Evolutionary conservation across 78 protist species (phyloP).

Genomic region (Speleostelium caveatum): DNA sequence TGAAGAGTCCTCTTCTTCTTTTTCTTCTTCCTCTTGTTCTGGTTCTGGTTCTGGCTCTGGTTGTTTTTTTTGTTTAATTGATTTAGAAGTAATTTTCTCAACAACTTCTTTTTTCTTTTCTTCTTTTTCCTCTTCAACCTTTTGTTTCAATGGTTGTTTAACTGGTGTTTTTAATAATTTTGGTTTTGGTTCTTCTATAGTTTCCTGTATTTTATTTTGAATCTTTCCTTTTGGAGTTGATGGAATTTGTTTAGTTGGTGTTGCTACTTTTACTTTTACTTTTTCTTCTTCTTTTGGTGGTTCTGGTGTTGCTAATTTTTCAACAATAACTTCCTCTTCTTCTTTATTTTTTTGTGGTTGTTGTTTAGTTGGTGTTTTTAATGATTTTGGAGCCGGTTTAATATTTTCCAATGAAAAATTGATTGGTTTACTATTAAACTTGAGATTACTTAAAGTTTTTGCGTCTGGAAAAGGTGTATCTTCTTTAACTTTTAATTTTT

Average conservation of each 20-base stretch:
- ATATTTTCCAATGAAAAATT: not conserved
- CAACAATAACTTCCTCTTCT: not conserved
- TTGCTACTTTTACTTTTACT: not conserved
- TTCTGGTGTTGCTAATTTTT: not conserved
- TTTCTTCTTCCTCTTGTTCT: too few species aligned
- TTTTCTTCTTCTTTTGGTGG: too few species aligned
- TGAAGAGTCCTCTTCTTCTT: not conserved
- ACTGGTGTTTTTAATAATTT: not conserved
- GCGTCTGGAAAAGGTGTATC: not conserved
- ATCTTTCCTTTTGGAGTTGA: not conserved
- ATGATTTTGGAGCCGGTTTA: not conserved
- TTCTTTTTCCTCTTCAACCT: not conserved
- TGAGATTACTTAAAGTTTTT: not conserved
- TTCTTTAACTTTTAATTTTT: slow-evolving; percentile 2
- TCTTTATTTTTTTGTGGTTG: not conserved
- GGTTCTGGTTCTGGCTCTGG: too few species aligned
- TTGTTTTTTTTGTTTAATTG: too few species aligned
- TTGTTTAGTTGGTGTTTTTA: not conserved
- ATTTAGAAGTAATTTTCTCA: not conserved
- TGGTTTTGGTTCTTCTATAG: not conserved
- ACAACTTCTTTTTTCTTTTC: not conserved
- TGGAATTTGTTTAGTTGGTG: not conserved
- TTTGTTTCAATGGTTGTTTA: not conserved
- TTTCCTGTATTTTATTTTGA: not conserved
- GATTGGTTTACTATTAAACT: not conserved